A percentile compares a stretch with the other conserved stretches of the same genome.
These are phyloP conservation scores for Globisporangium spiculum DNA, from an alignment of 352 stramenopile genomes.

Conservation along the genomic window DNA sequence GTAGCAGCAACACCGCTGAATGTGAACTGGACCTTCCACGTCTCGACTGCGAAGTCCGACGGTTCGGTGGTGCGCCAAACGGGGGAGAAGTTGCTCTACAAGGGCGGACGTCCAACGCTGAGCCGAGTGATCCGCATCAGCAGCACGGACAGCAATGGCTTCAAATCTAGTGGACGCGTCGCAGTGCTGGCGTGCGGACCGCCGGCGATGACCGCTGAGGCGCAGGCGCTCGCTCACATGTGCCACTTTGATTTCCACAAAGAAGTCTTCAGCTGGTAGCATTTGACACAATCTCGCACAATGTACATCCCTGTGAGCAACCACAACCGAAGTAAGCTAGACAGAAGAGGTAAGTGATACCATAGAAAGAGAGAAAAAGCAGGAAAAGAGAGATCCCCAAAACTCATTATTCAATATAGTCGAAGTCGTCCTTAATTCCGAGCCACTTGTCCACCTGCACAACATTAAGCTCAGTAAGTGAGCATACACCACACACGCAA, in stretches of 20 bases:
- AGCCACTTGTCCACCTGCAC: conserved; percentile 84
- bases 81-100: conserved; percentile 55
- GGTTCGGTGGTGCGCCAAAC: conserved; percentile 46
- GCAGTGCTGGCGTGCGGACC: conserved; percentile 73
- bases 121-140: conserved; percentile 67
- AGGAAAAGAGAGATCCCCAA: background rate
- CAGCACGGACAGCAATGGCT: conserved; percentile 31
- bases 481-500: background rate
- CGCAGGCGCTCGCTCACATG: conserved; percentile 55
- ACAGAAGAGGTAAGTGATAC: background rate
- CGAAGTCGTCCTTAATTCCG: conserved; percentile 83
- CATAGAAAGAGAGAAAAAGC: background rate
- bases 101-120: conserved; percentile 50
- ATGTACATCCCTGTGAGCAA: background rate
- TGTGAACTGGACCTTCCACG: conserved; percentile 62
- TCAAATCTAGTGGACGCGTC: conserved; percentile 44
- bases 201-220: conserved; percentile 66
- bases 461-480: background rate
- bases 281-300: background rate
- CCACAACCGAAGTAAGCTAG: background rate
- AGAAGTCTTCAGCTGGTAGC: conserved; percentile 80
- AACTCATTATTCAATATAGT: conserved; percentile 60
- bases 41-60: conserved; percentile 45
- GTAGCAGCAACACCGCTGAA: conserved; percentile 18
- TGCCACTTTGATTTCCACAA: conserved; percentile 83